Conservation (phyloP, 108 stramenopile genomes). For the Aurantiochytrium sp. region DNA sequence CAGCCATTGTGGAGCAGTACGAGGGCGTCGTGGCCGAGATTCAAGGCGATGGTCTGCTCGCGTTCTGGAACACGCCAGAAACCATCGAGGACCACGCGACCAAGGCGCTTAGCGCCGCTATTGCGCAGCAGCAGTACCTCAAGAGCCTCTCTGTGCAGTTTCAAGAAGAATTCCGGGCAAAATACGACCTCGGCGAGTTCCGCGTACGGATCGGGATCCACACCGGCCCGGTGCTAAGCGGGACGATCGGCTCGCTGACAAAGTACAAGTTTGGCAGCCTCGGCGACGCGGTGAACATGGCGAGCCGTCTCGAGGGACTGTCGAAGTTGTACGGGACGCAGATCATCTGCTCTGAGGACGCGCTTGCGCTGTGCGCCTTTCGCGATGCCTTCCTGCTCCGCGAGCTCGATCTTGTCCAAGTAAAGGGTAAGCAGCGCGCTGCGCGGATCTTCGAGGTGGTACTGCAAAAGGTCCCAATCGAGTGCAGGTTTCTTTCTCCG, state of each 20-base stretch:
- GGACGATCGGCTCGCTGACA: not conserved
- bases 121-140: slow-evolving; percentile 11
- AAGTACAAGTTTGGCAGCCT: slow-evolving; percentile 1
- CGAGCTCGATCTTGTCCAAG: not conserved
- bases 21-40: slow-evolving; percentile 25
- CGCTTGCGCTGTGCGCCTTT: not conserved
- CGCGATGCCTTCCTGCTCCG: not conserved
- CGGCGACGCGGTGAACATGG: not conserved
- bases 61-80: slow-evolving; percentile 8
- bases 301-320: not conserved
- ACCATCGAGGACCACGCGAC: not conserved
- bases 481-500: not conserved
- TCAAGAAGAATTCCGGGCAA: not conserved
- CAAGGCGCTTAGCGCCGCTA: not conserved
- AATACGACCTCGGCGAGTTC: slow-evolving; percentile 1
- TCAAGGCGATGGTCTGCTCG: slow-evolving; percentile 11
- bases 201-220: slow-evolving; percentile 11
- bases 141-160: not conserved
- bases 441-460: not conserved
- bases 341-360: not conserved
- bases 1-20: not conserved
- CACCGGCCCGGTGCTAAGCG: not conserved
- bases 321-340: not conserved
- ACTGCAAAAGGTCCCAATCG: not conserved
- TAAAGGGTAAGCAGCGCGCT: not conserved